phyloP scores from a whole-genome alignment of 805 yeast species.

The Kuraishia borneana region DNA sequence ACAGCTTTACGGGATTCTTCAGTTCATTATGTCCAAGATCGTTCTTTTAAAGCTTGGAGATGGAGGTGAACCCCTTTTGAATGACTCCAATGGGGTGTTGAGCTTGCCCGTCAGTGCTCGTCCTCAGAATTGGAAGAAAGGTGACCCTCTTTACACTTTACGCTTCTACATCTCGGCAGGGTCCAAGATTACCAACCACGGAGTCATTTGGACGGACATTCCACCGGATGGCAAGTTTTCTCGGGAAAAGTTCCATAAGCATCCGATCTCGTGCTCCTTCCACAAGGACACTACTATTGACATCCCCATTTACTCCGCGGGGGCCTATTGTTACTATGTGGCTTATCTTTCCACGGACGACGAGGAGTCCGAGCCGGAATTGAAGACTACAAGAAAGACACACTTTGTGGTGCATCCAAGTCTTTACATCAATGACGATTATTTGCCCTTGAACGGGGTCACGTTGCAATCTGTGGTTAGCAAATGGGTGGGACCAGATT shows the following conservation, averaged over 20 bases:
- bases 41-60: conserved; percentile 35
- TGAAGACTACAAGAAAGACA: conserved; percentile 44
- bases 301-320: conserved; percentile 58
- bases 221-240: conserved; percentile 44
- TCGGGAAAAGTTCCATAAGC: conserved; percentile 43
- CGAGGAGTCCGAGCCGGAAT: conserved; percentile 13
- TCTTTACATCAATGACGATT: conserved; percentile 41
- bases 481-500: conserved; percentile 79
- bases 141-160: conserved; percentile 33
- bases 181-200: conserved; percentile 58
- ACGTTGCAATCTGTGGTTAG: conserved; percentile 80
- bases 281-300: conserved; percentile 51
- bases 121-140: conserved; percentile 16
- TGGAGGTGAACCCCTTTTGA: conserved; percentile 32
- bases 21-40: conserved; percentile 21
- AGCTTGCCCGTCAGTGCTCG: conserved; percentile 36
- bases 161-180: conserved; percentile 67
- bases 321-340: conserved; percentile 68
- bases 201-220: conserved; percentile 62
- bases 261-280: conserved; percentile 43
- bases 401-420: conserved; percentile 78
- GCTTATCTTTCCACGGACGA: conserved; percentile 35
- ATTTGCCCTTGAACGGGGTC: conserved; percentile 64
- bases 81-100: conserved; percentile 33
- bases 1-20: neutral